These are phyloP conservation scores for Gossypium aridum DNA, from an alignment of 441 rosid genomes.

Conservation along the genomic window DNA sequence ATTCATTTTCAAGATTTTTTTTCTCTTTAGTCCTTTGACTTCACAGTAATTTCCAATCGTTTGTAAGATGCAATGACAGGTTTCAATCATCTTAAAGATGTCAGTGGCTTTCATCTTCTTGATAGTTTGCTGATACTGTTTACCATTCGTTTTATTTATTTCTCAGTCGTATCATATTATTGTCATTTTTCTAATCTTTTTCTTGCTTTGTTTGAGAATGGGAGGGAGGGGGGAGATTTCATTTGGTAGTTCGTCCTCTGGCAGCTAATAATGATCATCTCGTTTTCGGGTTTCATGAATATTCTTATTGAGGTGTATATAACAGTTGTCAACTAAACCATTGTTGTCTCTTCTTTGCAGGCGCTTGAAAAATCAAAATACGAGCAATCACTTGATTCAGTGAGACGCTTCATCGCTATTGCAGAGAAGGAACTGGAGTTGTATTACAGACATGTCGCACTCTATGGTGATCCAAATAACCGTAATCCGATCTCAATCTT, in stretches of 20 bases:
- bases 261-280: not conserved
- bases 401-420: constrained; percentile 65
- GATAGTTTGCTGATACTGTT: not conserved
- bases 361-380: constrained; percentile 82
- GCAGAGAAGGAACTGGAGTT: constrained; percentile 78
- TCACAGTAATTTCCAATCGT: not conserved
- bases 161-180: not conserved
- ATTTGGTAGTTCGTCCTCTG: not conserved
- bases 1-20: not conserved
- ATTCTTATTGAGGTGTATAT: not conserved
- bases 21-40: not conserved
- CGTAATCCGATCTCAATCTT: constrained; percentile 45
- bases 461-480: constrained; percentile 54
- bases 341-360: constrained; percentile 29
- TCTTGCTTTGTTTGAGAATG: not conserved
- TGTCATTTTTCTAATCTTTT: not conserved
- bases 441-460: constrained; percentile 60
- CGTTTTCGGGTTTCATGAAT: not conserved
- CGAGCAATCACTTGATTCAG: constrained; percentile 81
- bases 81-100: not conserved
- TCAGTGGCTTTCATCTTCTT: not conserved
- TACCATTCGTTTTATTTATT: not conserved
- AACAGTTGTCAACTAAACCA: not conserved
- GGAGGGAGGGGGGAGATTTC: not conserved
- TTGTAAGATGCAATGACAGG: not conserved